Conservation (phyloP, 2,329 filamentous ascomycete species). For the Clarireedia monteithiana region DNA sequence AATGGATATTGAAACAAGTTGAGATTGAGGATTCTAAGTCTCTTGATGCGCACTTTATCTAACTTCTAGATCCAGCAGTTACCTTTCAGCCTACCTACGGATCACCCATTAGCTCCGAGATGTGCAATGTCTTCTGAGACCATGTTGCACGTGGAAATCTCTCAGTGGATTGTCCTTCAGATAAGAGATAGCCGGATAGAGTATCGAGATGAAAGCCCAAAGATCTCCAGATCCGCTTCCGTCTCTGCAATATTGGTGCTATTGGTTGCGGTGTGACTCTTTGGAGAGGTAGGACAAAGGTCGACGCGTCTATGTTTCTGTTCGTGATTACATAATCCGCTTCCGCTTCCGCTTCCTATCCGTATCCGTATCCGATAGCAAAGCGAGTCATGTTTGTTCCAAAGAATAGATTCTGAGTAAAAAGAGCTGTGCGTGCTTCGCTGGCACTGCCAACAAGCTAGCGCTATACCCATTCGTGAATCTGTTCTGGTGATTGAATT, state of each 20-base stretch:
- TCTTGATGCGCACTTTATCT: not conserved
- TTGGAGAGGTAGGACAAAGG: not conserved
- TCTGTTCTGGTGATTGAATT: not conserved
- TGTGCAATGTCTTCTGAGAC: not conserved
- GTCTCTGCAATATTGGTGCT: not conserved
- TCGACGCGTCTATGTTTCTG: not conserved
- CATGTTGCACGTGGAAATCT: not conserved
- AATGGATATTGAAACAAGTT: not conserved
- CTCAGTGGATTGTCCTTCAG: not conserved
- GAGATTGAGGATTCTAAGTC: not conserved
- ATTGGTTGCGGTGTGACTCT: not conserved
- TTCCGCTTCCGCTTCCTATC: not conserved
- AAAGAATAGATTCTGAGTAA: not conserved
- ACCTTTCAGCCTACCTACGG: not conserved
- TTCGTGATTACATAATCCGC: not conserved
- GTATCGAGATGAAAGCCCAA: not conserved
- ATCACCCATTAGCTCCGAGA: not conserved
- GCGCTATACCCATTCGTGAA: no score
- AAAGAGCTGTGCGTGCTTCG: no score
- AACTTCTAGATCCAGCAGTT: not conserved
- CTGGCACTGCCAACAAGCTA: no score
- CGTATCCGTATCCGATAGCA: not conserved
- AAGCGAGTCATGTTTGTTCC: not conserved
- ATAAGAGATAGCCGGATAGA: not conserved
- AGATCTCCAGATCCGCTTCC: conserved; percentile 2